A percentile compares a stretch with the other conserved stretches of the same genome.
Conservation (phyloP, 225 moss, liverwort and hornwort species). For the Antitrichia curtipendula region DNA sequence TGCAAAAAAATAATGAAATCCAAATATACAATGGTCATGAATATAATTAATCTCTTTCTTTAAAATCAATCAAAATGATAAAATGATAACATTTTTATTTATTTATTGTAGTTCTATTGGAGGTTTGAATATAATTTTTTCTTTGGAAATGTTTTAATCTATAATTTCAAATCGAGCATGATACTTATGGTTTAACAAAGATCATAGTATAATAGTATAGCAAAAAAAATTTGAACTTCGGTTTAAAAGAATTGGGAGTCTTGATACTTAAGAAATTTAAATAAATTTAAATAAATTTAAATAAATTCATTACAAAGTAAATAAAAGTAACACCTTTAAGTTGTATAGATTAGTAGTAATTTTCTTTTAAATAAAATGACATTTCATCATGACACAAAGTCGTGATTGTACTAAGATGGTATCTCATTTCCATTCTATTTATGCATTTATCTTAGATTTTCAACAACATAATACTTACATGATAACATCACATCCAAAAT, state of each 20-base stretch:
- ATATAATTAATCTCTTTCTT: not conserved
- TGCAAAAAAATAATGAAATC: not conserved
- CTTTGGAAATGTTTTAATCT: not conserved
- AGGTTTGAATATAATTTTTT: not conserved
- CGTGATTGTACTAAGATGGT: not conserved
- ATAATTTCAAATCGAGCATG: not conserved
- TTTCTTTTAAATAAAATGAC: not conserved
- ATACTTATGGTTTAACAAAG: not conserved
- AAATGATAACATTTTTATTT: not conserved
- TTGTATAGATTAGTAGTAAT: not conserved
- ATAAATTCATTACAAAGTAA: not conserved
- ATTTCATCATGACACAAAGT: not conserved
- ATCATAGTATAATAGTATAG: not conserved
- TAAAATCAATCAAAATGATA: not conserved
- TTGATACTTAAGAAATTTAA: not conserved
- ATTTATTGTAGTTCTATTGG: not conserved
- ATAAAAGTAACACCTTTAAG: not conserved
- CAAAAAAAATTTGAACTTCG: not conserved
- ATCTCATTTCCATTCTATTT: not conserved
- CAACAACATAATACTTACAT: rapidly evolving
- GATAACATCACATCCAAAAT: not conserved
- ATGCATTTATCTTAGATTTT: not conserved
- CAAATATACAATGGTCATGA: rapidly evolving
- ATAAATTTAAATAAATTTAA: not conserved
- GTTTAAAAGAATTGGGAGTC: not conserved